Conservation (phyloP, 108 stramenopile genomes). For the Cyclostephanos tholiformis region DNA sequence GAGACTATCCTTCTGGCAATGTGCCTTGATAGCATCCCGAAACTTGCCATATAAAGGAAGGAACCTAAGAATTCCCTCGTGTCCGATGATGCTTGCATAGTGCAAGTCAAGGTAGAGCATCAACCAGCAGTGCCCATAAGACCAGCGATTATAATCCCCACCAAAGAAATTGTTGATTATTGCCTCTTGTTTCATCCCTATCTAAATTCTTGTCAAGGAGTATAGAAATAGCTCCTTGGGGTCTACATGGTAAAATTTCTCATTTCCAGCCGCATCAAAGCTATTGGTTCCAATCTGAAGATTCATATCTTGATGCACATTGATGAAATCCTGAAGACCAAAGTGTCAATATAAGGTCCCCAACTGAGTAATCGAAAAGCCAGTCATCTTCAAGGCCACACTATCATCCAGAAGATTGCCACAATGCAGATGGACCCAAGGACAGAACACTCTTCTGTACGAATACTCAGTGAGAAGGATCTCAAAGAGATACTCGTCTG, state of each 20-base stretch:
- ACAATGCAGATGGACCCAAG: not conserved
- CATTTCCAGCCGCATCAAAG: not conserved
- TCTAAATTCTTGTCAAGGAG: not conserved
- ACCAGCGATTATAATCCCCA: constrained; percentile 1
- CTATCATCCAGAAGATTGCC: not conserved
- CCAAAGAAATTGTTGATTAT: constrained; percentile 2
- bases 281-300: not conserved
- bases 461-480: no score
- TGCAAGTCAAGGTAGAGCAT: constrained; percentile 1
- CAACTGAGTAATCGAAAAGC: not conserved
- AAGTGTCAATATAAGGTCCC: not conserved
- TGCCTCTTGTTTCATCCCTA: not conserved
- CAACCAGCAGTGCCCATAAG: constrained; percentile 2
- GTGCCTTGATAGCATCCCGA: not conserved
- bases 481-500: no score
- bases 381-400: not conserved
- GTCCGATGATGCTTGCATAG: constrained; percentile 5
- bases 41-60: not conserved
- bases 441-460: no score
- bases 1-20: not conserved
- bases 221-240: constrained; percentile 3
- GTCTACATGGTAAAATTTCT: not conserved
- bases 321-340: not conserved
- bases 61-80: constrained; percentile 2
- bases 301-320: not conserved